Evolutionary conservation across 2,329 filamentous ascomycete species (phyloP), one percentile per base, ranked within the genome.

Genomic region (Talaromyces funiculosus): DNA sequence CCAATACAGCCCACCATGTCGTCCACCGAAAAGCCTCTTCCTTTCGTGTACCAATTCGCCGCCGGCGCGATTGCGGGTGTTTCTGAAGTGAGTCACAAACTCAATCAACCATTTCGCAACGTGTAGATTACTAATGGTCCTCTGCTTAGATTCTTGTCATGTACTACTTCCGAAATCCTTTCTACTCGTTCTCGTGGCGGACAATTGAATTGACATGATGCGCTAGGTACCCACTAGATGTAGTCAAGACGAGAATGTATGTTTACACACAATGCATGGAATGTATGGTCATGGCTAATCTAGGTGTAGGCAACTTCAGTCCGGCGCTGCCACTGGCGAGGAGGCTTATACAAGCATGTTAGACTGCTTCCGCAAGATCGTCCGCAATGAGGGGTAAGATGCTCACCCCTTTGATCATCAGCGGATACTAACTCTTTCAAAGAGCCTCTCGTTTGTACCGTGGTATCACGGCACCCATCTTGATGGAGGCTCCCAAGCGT

Each of bases 171-270:
- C 53, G 38, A 57, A 37, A 12, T 20, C 24, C 20, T 40, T 47
- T 26, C 20, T 26, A 4, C 43, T 18, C 22, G 18, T 26, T 26
- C n/a, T n/a, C 29, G 20, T 29, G 29, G 33, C 12, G 47, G 26
- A 51, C 47, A 33, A 26, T 56, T 61, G 38, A 47, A 62, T 56
- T 56, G 45, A 61, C 42, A 61, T 56, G 29, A 31, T 49, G 47
- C 31, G 49, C 26, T 74, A 97, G 92, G 94, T 99, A 99, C 82
- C 94, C 94, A 68, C 83, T 99, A 76, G 94, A 99, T 76, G 94
- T 99, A 62, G 91, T 97, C 77, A 97, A 97, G 85, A 97, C 94
- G 66, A 84, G 93, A 88, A 89, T 96, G 90, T 94, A 85, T 84
- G 87, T 65, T 64, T 66, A 59, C 64, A 7, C n/a, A 10, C 63